These are phyloP conservation scores for Fusarium sp. DNA, from an alignment of 2,329 filamentous ascomycete species.

Conservation along the genomic window DNA sequence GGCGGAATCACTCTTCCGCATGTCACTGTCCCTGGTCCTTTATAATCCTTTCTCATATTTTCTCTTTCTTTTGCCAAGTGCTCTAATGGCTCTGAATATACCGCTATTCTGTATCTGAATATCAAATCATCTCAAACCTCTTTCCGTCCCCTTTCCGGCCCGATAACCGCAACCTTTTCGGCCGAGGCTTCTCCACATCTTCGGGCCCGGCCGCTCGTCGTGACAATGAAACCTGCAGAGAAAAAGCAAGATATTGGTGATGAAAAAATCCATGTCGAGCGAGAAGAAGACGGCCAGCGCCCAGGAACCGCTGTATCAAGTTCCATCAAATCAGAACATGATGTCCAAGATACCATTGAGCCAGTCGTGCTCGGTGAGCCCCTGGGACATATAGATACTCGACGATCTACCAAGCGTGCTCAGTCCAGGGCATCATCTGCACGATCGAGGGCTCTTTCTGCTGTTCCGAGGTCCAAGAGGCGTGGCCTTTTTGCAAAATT, in stretches of 20 bases:
- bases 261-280: conserved; percentile 30
- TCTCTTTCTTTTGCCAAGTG: background rate
- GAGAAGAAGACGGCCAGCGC: conserved; percentile 9
- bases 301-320: conserved; percentile 23
- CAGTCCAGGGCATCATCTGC: conserved; percentile 51
- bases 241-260: conserved; percentile 5
- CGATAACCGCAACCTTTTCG: conserved; percentile 8
- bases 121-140: background rate
- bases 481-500: conserved; percentile 78
- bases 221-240: conserved; percentile 22
- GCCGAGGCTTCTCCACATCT: conserved; percentile 32
- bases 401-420: conserved; percentile 27
- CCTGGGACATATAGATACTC: conserved; percentile 36
- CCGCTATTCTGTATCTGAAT: background rate
- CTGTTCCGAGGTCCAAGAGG: conserved; percentile 60
- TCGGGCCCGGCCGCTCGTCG: conserved; percentile 34
- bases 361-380: conserved; percentile 36
- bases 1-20: conserved; percentile 33
- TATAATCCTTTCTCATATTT: conserved; percentile 2
- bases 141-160: conserved; percentile 8
- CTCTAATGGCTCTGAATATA: background rate
- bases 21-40: background rate
- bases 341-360: conserved; percentile 29
- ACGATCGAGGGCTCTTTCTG: conserved; percentile 48
- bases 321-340: conserved; percentile 22